Percentiles rank a stretch among this genome's conserved stretches.
These are phyloP conservation scores for Scenedesmus sp. DNA, from an alignment of 163 green algal genomes.

Conservation along the genomic window DNA sequence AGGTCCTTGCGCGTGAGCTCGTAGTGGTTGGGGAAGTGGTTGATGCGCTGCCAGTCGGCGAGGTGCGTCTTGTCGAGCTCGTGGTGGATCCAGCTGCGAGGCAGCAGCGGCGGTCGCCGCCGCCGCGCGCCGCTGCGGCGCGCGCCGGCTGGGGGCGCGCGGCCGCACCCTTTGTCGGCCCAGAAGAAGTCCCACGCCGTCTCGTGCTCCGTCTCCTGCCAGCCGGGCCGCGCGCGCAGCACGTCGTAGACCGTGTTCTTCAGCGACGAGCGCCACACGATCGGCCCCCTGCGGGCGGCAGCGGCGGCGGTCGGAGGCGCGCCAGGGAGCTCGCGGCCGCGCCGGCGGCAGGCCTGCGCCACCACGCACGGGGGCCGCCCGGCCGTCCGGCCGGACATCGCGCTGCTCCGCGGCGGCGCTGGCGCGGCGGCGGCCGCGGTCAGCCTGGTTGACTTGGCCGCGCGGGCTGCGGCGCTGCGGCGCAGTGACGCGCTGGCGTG, in stretches of 20 bases:
- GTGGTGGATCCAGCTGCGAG: slow-evolving; percentile 68
- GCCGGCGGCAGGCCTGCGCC: too few species aligned
- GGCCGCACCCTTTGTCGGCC: slow-evolving; percentile 64
- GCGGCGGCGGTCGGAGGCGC: too few species aligned
- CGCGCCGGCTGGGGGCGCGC: background rate
- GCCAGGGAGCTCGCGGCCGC: too few species aligned
- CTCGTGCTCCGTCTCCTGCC: slow-evolving; percentile 65
- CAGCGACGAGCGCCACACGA: slow-evolving; percentile 57
- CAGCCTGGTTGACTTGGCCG: too few species aligned
- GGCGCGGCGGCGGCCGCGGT: too few species aligned
- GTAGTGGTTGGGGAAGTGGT: slow-evolving; percentile 87
- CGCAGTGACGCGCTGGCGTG: too few species aligned
- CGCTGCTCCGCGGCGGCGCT: too few species aligned
- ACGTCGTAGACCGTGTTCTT: slow-evolving; percentile 74
- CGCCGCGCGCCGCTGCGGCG: too few species aligned
- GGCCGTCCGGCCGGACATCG: too few species aligned
- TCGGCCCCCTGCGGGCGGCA: slow-evolving; percentile 53
- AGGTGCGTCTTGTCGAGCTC: slow-evolving; percentile 68
- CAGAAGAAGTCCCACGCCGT: slow-evolving; percentile 80
- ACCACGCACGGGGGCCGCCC: too few species aligned
- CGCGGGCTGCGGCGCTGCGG: too few species aligned
- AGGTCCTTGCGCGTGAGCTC: slow-evolving; percentile 92
- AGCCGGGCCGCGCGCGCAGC: slow-evolving; percentile 59
- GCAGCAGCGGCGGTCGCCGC: too few species aligned
- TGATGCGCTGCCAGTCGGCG: slow-evolving; percentile 80